A percentile compares a stretch with the other conserved stretches of the same genome.
phyloP scores from a whole-genome alignment of 768 basidiomycete genomes.

The Naganishia kalamii region DNA sequence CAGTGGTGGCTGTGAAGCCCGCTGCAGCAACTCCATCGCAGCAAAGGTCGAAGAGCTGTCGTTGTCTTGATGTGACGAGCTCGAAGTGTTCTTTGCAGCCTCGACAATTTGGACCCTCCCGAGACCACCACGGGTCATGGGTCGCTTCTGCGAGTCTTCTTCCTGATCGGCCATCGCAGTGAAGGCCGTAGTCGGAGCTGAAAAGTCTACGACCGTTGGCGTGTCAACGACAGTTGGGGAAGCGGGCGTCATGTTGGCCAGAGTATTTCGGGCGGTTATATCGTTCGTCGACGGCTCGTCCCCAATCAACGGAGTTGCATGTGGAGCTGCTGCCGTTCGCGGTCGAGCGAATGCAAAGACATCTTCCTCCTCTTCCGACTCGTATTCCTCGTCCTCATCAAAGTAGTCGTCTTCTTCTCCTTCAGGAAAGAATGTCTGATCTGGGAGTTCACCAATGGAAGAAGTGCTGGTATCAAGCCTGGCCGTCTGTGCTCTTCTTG shows the following conservation, averaged over 20 bases:
- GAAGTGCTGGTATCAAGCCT: constrained; percentile 37
- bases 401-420: constrained; percentile 16
- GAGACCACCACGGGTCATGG: neutral
- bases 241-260: neutral
- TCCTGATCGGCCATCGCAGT: neutral
- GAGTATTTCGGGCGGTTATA: neutral
- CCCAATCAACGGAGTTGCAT: neutral
- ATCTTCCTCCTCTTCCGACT: constrained; percentile 59
- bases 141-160: neutral
- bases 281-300: neutral
- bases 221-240: neutral
- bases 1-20: neutral
- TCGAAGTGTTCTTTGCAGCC: neutral
- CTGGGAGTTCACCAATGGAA: constrained; percentile 38
- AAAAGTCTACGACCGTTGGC: neutral
- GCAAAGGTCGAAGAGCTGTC: constrained; percentile 1
- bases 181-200: neutral
- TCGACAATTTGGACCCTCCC: constrained; percentile 4
- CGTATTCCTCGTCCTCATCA: constrained; percentile 12
- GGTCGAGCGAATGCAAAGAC: constrained; percentile 90
- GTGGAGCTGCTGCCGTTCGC: constrained; percentile 51
- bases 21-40: constrained; percentile 2
- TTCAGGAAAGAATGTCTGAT: constrained; percentile 42
- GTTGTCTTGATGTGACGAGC: neutral
- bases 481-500: constrained; percentile 23